A percentile compares a stretch with the other conserved stretches of the same genome.
Evolutionary conservation across 192 early-diverging fungal species (phyloP).

Genomic region (Coemansia sp.): DNA sequence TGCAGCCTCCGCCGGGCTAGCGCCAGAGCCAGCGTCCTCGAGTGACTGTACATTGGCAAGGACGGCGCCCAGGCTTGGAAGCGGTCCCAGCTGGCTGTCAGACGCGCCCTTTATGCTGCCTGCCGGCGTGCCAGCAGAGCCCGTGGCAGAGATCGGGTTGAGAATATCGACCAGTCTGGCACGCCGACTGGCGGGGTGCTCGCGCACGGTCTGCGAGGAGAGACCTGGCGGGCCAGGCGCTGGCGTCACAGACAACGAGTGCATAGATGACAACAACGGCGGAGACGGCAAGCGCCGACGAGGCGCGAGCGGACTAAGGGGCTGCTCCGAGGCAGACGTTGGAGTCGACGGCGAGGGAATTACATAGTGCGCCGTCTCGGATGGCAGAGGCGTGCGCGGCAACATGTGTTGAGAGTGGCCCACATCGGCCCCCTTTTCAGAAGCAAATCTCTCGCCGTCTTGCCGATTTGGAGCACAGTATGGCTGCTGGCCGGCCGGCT

Average conservation of each 20-base stretch:
- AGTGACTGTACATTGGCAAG: conserved; percentile 29
- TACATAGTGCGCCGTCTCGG: conserved; percentile 9
- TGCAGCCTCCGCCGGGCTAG: not conserved
- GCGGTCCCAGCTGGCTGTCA: conserved; percentile 20
- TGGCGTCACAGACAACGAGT: conserved; percentile 23
- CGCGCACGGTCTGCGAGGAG: conserved; percentile 4
- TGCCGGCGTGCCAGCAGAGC: not conserved
- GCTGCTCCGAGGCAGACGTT: conserved; percentile 20
- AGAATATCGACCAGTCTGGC: conserved; percentile 37
- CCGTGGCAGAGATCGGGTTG: conserved; percentile 21
- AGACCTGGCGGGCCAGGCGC: not conserved
- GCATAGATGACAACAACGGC: conserved; percentile 31
- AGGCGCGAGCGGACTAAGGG: conserved; percentile 30
- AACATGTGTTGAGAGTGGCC: conserved; percentile 3
- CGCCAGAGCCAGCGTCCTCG: not conserved
- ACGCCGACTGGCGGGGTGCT: conserved; percentile 13
- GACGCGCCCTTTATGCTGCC: not conserved
- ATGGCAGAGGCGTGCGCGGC: not conserved
- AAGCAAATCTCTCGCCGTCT: not conserved
- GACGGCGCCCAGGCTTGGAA: conserved; percentile 39
- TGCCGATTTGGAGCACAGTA: not conserved
- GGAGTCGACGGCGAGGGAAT: conserved; percentile 27
- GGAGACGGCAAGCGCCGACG: conserved; percentile 18
- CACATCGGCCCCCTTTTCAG: conserved; percentile 6
- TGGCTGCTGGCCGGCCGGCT: not conserved